These are phyloP conservation scores for Pugionium cornutum DNA, from an alignment of 345 rosid species.

Conservation along the genomic window DNA sequence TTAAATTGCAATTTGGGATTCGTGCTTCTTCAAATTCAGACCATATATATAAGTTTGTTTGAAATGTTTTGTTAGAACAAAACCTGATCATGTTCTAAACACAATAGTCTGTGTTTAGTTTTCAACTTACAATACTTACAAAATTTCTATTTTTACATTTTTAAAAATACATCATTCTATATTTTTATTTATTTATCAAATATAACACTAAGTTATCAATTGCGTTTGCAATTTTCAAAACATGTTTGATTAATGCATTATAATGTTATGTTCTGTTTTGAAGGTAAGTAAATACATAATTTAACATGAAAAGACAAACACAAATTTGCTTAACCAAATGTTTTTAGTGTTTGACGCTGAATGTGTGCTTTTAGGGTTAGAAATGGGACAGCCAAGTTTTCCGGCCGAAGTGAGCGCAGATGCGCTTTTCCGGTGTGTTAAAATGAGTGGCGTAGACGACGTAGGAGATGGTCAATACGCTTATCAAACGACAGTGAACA, in stretches of 20 bases:
- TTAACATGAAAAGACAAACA: neutral
- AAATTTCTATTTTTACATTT: neutral
- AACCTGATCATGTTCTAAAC: neutral
- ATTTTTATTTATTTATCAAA: neutral
- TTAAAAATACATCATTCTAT: neutral
- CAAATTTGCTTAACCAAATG: neutral
- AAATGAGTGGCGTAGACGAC: constrained; percentile 71
- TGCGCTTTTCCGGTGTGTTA: constrained; percentile 76
- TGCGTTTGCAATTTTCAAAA: neutral
- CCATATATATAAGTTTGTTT: neutral
- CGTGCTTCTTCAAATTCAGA: constrained; percentile 22
- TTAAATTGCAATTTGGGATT: neutral
- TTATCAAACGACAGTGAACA: constrained; percentile 81
- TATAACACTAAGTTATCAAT: neutral
- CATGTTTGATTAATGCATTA: neutral
- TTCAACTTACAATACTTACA: constrained; percentile 6
- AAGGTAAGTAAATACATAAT: neutral
- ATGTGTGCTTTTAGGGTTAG: constrained; percentile 57
- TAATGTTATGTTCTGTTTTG: constrained; percentile 16
- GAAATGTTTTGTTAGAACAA: neutral
- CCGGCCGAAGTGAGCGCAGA: constrained; percentile 70
- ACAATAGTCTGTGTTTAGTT: neutral
- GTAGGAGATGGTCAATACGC: constrained; percentile 72
- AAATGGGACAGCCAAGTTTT: constrained; percentile 55
- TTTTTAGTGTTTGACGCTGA: neutral